A percentile compares a stretch with the other conserved stretches of the same genome.
Evolutionary conservation across 2,329 filamentous ascomycete species (phyloP).

Genomic region (Microcera coccophila): DNA sequence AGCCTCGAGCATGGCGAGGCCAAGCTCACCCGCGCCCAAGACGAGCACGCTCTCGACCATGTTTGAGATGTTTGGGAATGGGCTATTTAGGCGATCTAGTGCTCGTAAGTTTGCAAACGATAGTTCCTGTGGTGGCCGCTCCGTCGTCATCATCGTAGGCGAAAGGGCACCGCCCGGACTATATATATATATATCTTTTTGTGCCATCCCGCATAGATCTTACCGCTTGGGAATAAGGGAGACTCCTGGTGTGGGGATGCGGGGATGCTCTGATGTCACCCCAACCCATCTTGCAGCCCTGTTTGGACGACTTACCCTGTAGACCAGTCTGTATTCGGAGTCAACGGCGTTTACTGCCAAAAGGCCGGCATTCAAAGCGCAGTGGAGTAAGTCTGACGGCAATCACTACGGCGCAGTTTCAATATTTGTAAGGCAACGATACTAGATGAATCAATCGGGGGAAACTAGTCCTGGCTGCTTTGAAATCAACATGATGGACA

Average conservation of each 20-base stretch:
- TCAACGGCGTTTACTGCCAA: background rate
- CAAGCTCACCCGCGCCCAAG: constrained; percentile 65
- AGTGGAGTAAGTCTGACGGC: too few relatives aligned
- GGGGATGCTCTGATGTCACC: constrained; percentile 19
- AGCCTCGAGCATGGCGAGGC: constrained; percentile 50
- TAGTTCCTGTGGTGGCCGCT: constrained; percentile 21
- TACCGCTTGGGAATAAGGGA: constrained; percentile 6
- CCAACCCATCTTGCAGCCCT: constrained; percentile 4
- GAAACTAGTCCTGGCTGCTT: too few relatives aligned
- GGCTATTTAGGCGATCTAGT: constrained; percentile 22
- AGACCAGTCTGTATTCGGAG: background rate
- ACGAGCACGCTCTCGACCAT: constrained; percentile 47
- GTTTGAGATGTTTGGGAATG: constrained; percentile 17
- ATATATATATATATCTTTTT: background rate
- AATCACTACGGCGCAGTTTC: too few relatives aligned
- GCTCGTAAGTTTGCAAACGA: constrained; percentile 24
- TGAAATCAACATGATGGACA: too few relatives aligned
- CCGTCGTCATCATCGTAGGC: constrained; percentile 12
- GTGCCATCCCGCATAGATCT: constrained; percentile 8
- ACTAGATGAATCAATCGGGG: too few relatives aligned
- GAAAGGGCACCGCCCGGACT: background rate
- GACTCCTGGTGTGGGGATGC: constrained; percentile 5
- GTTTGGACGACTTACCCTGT: constrained; percentile 2
- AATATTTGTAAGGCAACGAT: too few relatives aligned
- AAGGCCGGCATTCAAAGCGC: too few relatives aligned